Base-by-base conservation (phyloP, 1,284 basidiomycete genomes). In the Trichosporon sp. region DNA sequence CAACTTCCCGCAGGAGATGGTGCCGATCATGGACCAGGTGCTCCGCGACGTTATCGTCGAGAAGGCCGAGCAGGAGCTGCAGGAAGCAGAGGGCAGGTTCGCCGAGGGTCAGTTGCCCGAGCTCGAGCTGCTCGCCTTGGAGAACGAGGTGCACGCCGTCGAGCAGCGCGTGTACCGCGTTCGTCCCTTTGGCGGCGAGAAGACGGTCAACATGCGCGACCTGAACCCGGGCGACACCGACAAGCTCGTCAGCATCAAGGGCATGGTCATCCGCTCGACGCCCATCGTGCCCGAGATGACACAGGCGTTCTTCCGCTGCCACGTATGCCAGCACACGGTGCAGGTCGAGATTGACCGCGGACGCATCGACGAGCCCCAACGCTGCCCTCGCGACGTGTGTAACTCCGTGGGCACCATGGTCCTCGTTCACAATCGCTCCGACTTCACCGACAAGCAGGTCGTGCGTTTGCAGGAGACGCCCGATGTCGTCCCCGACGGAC, bases 281-380 rank as follows among this genome's bases (percentile, higher is more conserved):
- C 94, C 96, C 3, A 92, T 99, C 79, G 98, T 99, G 71, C 96
- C 97, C 1, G 96, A 99, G 84, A 99, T 99, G 97, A 95, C 94
- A 85, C 88, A 81, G 5, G 96, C 96, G 38, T 99, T 99, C 87
- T 99, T 99, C 90, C 92, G 96, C 65, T 99, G 96, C 85, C 86
- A 94, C n/a, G 91, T 91, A 51, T 99, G 97, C 83, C 92, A 91
- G 71, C 96, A 99, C 84, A 97, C 96, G 4, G 90, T 95, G 6
- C 92, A 94, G 80, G 93, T 93, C 74, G 95, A 97, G 80, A 97
- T 99, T 70, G 95, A 98, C 83, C 91, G 96, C 11, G 96, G 96
- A 51, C 92, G 94, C 82, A 98, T 99, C 77, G 90, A 91, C 79
- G 96, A 99, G 84, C 96, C 97, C 0, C 87, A 88, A 16, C 89